A percentile compares a stretch with the other conserved stretches of the same genome.
Evolutionary conservation across 192 early-diverging fungal genomes (phyloP).

Genomic region (Backusella sp.): DNA sequence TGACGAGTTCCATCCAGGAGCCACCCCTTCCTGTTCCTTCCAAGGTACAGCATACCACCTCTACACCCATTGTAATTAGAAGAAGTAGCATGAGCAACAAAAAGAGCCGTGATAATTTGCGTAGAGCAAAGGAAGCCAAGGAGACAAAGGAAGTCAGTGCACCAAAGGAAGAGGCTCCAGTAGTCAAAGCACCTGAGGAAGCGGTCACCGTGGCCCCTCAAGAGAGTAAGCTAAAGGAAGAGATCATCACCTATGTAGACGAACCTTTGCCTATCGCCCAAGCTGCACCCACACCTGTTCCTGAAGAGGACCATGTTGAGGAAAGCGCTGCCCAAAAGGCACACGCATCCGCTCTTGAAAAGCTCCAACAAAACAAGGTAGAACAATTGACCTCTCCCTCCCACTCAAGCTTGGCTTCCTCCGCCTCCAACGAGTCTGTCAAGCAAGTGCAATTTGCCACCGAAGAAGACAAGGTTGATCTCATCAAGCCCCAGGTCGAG

Average conservation of each 20-base stretch:
- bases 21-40: not conserved
- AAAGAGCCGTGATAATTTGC: slow-evolving; percentile 31
- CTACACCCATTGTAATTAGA: slow-evolving; percentile 15
- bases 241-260: not conserved
- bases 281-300: too few relatives aligned
- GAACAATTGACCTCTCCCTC: not conserved
- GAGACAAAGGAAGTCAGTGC: not conserved
- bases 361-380: not conserved
- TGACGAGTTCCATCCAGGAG: not conserved
- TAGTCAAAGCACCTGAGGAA: not conserved
- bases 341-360: not conserved
- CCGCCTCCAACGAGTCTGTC: not conserved
- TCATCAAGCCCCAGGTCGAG: not conserved
- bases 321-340: not conserved
- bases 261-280: not conserved
- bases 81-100: slow-evolving; percentile 28
- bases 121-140: slow-evolving; percentile 13
- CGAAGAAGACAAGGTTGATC: not conserved
- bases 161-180: not conserved
- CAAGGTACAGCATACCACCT: not conserved
- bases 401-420: not conserved
- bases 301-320: not conserved
- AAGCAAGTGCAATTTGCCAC: not conserved
- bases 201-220: not conserved
- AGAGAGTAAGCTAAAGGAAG: not conserved